These are phyloP conservation scores for Globisporangium spiculum DNA, from an alignment of 352 stramenopile genomes.

Conservation along the genomic window DNA sequence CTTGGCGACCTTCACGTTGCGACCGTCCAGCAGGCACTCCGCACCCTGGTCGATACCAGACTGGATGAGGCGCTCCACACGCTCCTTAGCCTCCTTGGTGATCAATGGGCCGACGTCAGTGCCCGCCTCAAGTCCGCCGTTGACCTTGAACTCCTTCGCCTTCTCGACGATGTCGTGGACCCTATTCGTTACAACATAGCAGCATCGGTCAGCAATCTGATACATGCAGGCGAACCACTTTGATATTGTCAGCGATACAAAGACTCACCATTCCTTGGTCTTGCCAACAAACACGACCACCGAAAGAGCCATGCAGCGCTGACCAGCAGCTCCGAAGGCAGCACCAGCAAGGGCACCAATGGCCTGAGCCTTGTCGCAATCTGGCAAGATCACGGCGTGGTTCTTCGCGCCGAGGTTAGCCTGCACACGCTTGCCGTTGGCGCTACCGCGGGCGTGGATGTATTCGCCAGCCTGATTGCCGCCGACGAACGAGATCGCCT, in stretches of 20 bases:
- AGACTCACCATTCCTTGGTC: conserved; percentile 77
- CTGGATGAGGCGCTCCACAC: conserved; percentile 89
- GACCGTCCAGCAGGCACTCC: conserved; percentile 90
- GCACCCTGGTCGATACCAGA: conserved; percentile 89
- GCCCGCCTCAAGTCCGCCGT: conserved; percentile 72
- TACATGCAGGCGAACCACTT: conserved; percentile 1
- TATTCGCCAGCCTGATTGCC: conserved; percentile 92
- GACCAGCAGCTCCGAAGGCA: conserved; percentile 95
- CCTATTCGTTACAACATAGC: conserved; percentile 11
- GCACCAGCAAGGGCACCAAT: conserved; percentile 88
- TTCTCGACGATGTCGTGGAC: conserved; percentile 90
- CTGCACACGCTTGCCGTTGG: conserved; percentile 94
- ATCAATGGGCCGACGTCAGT: conserved; percentile 90
- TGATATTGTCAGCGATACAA: background rate
- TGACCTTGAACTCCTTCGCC: conserved; percentile 91
- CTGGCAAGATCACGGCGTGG: conserved; percentile 95
- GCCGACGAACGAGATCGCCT: conserved; percentile 97
- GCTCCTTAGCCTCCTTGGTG: conserved; percentile 81
- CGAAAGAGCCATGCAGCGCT: conserved; percentile 97
- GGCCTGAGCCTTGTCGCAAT: conserved; percentile 90
- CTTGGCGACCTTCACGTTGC: conserved; percentile 85
- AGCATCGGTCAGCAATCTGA: background rate
- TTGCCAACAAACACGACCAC: conserved; percentile 96
- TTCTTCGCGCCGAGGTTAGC: conserved; percentile 98
- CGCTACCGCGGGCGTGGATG: conserved; percentile 88